phyloP scores from a whole-genome alignment of 495 filamentous ascomycete genomes.

The Astrocystis sublimbata region DNA sequence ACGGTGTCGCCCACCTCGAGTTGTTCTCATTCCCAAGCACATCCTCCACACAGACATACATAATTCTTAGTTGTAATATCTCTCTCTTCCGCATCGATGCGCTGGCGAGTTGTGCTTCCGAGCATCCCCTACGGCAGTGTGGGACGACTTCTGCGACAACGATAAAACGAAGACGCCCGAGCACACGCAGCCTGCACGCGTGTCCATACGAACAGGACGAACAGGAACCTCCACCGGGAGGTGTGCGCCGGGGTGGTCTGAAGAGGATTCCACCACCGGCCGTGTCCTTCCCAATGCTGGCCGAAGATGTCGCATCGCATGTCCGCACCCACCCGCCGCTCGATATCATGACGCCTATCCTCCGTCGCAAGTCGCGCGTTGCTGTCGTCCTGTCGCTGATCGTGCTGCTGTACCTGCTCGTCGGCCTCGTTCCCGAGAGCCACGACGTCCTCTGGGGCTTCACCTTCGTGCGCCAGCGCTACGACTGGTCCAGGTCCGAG shows the following conservation, averaged over 20 bases:
- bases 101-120: not conserved
- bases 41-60: too few relatives aligned
- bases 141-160: too few relatives aligned
- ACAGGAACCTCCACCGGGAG: not conserved
- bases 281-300: conserved; percentile 23
- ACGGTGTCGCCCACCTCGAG: not conserved
- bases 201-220: not conserved
- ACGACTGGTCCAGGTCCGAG: conserved; percentile 44
- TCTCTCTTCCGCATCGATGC: conserved; percentile 13
- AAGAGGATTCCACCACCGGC: not conserved
- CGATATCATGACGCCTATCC: conserved; percentile 26
- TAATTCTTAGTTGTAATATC: not conserved
- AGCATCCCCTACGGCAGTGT: not conserved
- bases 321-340: conserved; percentile 28
- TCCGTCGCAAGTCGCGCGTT: conserved; percentile 32
- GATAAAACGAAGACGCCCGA: not conserved
- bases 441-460: conserved; percentile 31
- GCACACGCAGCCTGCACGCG: not conserved
- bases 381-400: conserved; percentile 19
- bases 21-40: not conserved
- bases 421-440: conserved; percentile 33
- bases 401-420: conserved; percentile 28
- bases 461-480: conserved; percentile 38
- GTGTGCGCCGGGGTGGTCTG: not conserved
- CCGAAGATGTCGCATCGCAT: conserved; percentile 35